Evolutionary conservation across 768 basidiomycete species (phyloP), one percentile per base, ranked within the genome.

Genomic region (Trametopsis cervina): DNA sequence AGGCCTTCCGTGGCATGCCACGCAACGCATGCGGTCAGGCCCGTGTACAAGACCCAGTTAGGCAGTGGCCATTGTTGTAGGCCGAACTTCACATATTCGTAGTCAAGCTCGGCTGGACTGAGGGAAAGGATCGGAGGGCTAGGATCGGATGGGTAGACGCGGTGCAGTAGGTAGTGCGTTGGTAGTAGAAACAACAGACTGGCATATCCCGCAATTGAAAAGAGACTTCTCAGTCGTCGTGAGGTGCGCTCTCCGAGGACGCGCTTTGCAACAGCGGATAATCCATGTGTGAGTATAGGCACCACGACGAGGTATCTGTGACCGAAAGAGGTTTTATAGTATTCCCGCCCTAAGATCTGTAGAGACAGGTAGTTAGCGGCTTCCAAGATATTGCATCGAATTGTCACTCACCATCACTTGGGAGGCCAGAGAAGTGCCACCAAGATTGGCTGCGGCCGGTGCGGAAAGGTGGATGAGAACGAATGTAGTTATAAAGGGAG

Each of bases 261-360:
- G 2, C 89, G 79, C 52, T 83, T 83, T 6, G 74, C 55, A n/a
- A 77, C 50, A 3, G 77, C 79, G 0, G 85, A 72, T 4, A 77
- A 49, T 18, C 80, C 63, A 58, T 93, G 90, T 7, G 82, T 58
- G 24, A 67, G 66, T n/a, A 94, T 64, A 0, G 90, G 89, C 1
- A 68, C 66, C 25, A 86, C 68, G 9, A 92, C 69, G 11, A 91
- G 76, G 37, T 78, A 76, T 35, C 71, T 77, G 63, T 93, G 89
- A 18, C 77, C 77, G 44, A 82, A 72, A 0, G 66, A 47, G 0
- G 83, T 85, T 60, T 92, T 88, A 63, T 94, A 93, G 65, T 89
- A 90, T 65, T 90, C 89, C 45, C 89, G 69, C 9, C 89, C 87
- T 11, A 94, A 70, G 38, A 93, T 69, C 88, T 92, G 55, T 37